phyloP scores from a whole-genome alignment of 345 rosid genomes.

The Eucalyptus tenuipes region DNA sequence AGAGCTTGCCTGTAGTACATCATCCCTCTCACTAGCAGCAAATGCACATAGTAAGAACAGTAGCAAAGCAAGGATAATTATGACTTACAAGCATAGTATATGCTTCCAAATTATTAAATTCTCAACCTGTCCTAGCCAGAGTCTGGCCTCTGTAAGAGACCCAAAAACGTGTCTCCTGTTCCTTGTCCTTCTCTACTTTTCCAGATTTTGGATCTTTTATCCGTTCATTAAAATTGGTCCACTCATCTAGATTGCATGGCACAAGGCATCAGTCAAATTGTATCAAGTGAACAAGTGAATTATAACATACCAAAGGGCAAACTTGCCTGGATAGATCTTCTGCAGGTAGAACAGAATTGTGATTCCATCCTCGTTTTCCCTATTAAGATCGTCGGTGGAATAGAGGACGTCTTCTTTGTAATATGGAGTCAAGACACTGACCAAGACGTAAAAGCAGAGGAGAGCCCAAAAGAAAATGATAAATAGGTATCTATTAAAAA shows the following conservation, averaged over 20 bases:
- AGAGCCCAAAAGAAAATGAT: neutral
- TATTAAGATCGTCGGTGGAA: slow-evolving; percentile 61
- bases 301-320: neutral
- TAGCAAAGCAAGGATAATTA: neutral
- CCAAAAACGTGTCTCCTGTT: slow-evolving; percentile 53
- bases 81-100: neutral
- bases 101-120: neutral
- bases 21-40: slow-evolving; percentile 81
- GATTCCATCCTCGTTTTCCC: slow-evolving; percentile 93
- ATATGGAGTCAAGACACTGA: slow-evolving; percentile 90
- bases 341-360: slow-evolving; percentile 68
- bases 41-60: neutral
- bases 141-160: slow-evolving; percentile 94
- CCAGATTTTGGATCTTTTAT: slow-evolving; percentile 12
- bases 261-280: neutral
- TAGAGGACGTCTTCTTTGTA: slow-evolving; percentile 83
- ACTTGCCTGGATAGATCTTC: slow-evolving; percentile 85
- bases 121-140: slow-evolving; percentile 81
- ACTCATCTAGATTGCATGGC: slow-evolving; percentile 50
- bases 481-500: neutral
- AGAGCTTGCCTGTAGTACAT: slow-evolving; percentile 83
- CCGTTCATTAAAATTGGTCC: slow-evolving; percentile 66
- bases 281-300: neutral
- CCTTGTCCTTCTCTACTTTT: slow-evolving; percentile 4
- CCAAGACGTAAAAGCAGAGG: neutral